These are phyloP conservation scores for Trichosanthes cucumerina DNA, from an alignment of 306 rosid species.

Conservation along the genomic window DNA sequence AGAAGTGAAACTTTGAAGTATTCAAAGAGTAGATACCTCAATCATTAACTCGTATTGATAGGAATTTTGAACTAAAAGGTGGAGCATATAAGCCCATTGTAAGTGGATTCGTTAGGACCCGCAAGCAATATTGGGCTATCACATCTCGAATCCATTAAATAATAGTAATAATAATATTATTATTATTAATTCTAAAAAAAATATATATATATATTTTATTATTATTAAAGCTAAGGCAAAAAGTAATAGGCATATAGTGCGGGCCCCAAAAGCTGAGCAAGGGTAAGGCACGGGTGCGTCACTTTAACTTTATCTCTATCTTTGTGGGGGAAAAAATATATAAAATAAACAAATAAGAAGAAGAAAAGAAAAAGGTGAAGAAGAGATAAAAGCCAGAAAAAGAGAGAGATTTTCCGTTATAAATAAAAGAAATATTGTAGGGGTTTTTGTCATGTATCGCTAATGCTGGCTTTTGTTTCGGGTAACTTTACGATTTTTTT, in stretches of 20 bases:
- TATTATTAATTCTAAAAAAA: too few relatives aligned
- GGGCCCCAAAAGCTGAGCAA: constrained; percentile 27
- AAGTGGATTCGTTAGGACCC: too few relatives aligned
- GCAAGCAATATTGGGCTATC: background rate
- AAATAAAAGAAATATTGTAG: background rate
- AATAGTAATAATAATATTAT: background rate
- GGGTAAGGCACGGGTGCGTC: constrained; percentile 27
- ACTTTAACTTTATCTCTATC: constrained; percentile 31
- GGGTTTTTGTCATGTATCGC: background rate
- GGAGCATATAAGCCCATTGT: too few relatives aligned
- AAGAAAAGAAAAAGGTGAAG: constrained; percentile 5
- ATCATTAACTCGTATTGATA: too few relatives aligned
- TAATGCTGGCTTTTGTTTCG: constrained; percentile 8
- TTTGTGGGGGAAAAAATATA: background rate
- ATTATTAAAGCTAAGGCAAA: background rate
- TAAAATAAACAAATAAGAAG: background rate
- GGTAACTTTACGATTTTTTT: too few relatives aligned
- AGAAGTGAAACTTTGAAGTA: too few relatives aligned
- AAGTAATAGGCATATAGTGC: background rate
- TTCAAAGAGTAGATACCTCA: too few relatives aligned
- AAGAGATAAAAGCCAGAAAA: background rate
- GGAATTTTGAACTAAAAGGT: too few relatives aligned
- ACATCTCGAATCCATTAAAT: background rate
- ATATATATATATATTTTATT: too few relatives aligned
- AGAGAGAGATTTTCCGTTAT: background rate